Percentiles rank a stretch among this genome's conserved stretches.
These are phyloP conservation scores for Aspergillus homomorphus DNA, from an alignment of 495 filamentous ascomycete genomes.

Conservation along the genomic window DNA sequence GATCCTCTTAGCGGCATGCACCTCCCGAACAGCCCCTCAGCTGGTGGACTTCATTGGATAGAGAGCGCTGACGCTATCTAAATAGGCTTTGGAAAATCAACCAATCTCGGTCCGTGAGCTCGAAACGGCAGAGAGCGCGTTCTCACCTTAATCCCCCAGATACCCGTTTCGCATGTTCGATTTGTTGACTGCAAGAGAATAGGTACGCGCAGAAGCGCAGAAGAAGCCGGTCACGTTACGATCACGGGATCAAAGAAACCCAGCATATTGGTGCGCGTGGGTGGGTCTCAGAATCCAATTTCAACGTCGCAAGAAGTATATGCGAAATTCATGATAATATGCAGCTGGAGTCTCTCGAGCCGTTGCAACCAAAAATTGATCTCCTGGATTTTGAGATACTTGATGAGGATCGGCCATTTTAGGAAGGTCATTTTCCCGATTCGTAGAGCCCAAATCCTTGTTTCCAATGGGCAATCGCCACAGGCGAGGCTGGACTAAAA, in stretches of 20 bases:
- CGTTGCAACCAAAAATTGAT: slow-evolving; percentile 1
- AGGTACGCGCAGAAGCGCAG: slow-evolving; percentile 35
- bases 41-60: slow-evolving; percentile 32
- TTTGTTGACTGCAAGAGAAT: slow-evolving; percentile 36
- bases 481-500: slow-evolving; percentile 22
- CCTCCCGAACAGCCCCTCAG: slow-evolving; percentile 16
- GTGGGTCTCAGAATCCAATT: slow-evolving; percentile 46
- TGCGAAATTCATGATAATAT: not conserved
- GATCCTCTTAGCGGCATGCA: slow-evolving; percentile 36
- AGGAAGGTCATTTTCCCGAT: slow-evolving; percentile 24
- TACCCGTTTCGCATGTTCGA: slow-evolving; percentile 25
- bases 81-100: slow-evolving; percentile 18
- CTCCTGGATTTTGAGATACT: slow-evolving; percentile 10
- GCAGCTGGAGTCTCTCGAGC: not conserved
- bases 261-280: slow-evolving; percentile 39
- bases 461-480: slow-evolving; percentile 29
- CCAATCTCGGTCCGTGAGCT: slow-evolving; percentile 34
- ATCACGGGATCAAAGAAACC: slow-evolving; percentile 46
- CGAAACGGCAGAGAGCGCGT: slow-evolving; percentile 20
- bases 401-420: slow-evolving; percentile 22
- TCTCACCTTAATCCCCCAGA: slow-evolving; percentile 32
- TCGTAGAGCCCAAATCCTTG: slow-evolving; percentile 31
- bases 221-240: slow-evolving; percentile 38
- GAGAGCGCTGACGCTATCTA: slow-evolving; percentile 26
- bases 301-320: slow-evolving; percentile 35